phyloP scores from a whole-genome alignment of 176 grass and related monocot genomes.

The Eleusine coracana region DNA sequence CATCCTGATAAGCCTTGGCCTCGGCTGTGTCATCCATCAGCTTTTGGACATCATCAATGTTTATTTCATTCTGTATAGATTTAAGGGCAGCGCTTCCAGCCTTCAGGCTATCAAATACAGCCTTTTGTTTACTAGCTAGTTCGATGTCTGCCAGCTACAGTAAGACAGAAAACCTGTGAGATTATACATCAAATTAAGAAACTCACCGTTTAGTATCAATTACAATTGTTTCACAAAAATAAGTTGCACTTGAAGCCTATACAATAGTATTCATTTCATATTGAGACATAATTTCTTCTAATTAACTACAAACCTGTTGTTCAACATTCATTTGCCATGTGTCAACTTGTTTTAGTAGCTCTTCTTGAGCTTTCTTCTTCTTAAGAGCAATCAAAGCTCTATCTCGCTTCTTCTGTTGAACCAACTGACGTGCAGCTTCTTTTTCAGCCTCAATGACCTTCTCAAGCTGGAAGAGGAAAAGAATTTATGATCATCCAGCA shows the following conservation, averaged over 20 bases:
- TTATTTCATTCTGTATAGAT: slow-evolving; percentile 98
- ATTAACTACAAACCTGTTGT: slow-evolving; percentile 65
- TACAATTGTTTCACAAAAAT: slow-evolving; percentile 20
- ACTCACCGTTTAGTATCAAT: background rate
- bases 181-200: slow-evolving; percentile 27
- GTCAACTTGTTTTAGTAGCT: slow-evolving; percentile 89
- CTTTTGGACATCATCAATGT: slow-evolving; percentile 96
- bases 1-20: slow-evolving; percentile 98
- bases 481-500: background rate
- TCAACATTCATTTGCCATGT: slow-evolving; percentile 96
- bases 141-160: slow-evolving; percentile 95
- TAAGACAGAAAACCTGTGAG: slow-evolving; percentile 15
- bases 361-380: slow-evolving; percentile 98
- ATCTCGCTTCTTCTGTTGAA: slow-evolving; percentile 86
- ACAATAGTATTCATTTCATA: background rate
- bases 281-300: slow-evolving; percentile 21
- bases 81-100: slow-evolving; percentile 86
- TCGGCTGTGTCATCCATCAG: slow-evolving; percentile 98
- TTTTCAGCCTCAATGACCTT: slow-evolving; percentile 93
- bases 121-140: slow-evolving; percentile 89
- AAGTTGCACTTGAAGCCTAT: background rate
- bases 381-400: slow-evolving; percentile 95
- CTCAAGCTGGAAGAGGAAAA: slow-evolving; percentile 63
- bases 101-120: slow-evolving; percentile 97
- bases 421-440: slow-evolving; percentile 81